phyloP scores from a whole-genome alignment of 768 basidiomycete genomes.

The Hypholoma sublateritium region DNA sequence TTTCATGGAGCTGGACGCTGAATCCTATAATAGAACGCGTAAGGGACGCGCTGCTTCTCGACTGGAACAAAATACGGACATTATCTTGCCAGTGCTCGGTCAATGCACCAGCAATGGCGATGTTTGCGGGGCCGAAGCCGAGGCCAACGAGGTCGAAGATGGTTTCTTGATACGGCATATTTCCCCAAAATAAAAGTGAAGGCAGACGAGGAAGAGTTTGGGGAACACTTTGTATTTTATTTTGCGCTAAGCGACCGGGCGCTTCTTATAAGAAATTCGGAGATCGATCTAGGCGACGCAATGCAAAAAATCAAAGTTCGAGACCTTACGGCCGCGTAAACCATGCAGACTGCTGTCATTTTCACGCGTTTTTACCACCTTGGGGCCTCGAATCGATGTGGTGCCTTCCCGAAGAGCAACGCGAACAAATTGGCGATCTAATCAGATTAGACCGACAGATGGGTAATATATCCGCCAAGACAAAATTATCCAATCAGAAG shows the following conservation, averaged over 20 bases:
- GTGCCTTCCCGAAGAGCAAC: background rate
- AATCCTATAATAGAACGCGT: conserved; percentile 3
- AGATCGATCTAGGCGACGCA: conserved; percentile 2
- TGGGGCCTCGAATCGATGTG: background rate
- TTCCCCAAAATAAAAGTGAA: background rate
- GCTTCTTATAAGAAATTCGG: conserved; percentile 9
- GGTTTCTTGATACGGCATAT: conserved; percentile 18
- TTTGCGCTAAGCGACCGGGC: background rate
- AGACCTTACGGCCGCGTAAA: conserved; percentile 11
- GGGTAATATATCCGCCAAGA: conserved; percentile 26
- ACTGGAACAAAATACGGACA: background rate
- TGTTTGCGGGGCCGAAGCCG: conserved; percentile 54
- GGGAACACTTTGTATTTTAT: background rate
- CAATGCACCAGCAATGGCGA: conserved; percentile 49
- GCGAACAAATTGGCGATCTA: conserved; percentile 18
- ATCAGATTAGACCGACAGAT: conserved; percentile 25
- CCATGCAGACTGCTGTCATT: background rate
- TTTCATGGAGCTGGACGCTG: conserved; percentile 16
- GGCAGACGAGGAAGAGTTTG: background rate
- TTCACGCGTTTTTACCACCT: conserved; percentile 7
- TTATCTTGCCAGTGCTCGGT: conserved; percentile 38
- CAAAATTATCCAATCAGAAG: conserved; percentile 21
- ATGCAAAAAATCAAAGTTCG: conserved; percentile 9
- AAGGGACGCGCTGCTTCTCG: background rate
- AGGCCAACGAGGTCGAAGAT: conserved; percentile 48